A percentile compares a stretch with the other conserved stretches of the same genome.
phyloP scores from a whole-genome alignment of 1,284 basidiomycete species.

The Leccinum solheimii region DNA sequence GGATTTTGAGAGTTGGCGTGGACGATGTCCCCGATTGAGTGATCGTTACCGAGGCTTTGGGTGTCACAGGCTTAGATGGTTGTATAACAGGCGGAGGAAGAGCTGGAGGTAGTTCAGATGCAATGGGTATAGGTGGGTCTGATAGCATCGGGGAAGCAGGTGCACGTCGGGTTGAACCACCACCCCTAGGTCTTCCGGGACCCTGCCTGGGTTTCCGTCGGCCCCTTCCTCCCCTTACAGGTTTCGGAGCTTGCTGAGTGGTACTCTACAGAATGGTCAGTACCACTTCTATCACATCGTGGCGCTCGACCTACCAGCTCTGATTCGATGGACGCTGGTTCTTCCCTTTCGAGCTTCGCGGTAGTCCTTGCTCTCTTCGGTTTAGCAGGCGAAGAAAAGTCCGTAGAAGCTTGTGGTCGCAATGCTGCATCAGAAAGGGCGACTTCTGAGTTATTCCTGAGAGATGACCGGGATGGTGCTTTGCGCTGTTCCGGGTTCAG shows the following conservation, averaged over 20 bases:
- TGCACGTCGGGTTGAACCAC: slow-evolving; percentile 11
- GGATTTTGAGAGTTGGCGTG: slow-evolving; percentile 38
- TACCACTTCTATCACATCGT: background rate
- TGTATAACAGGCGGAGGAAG: slow-evolving; percentile 15
- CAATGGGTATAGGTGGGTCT: slow-evolving; percentile 19
- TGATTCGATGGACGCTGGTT: slow-evolving; percentile 11
- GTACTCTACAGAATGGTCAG: slow-evolving; percentile 18
- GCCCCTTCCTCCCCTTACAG: slow-evolving; percentile 16
- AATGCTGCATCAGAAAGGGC: slow-evolving; percentile 10
- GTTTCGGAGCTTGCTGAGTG: slow-evolving; percentile 16
- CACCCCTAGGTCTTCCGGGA: slow-evolving; percentile 20
- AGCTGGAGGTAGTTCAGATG: slow-evolving; percentile 14
- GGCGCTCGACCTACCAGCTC: slow-evolving; percentile 21
- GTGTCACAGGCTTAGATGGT: slow-evolving; percentile 30
- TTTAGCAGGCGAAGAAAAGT: slow-evolving; percentile 29
- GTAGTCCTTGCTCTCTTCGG: slow-evolving; percentile 32
- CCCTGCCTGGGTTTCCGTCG: slow-evolving; percentile 28
- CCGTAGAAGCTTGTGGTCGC: slow-evolving; percentile 17
- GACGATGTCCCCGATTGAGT: slow-evolving; percentile 36
- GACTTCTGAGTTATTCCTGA: slow-evolving; percentile 22
- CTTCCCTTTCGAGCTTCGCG: slow-evolving; percentile 32
- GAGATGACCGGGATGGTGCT: slow-evolving; percentile 24
- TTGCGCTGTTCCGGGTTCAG: slow-evolving; percentile 29
- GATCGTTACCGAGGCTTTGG: slow-evolving; percentile 37
- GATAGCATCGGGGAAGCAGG: slow-evolving; percentile 16